A percentile compares a stretch with the other conserved stretches of the same genome.
Conservation (phyloP, 371 early-diverging fungal species). For the Sanchytrium tribonematis region DNA sequence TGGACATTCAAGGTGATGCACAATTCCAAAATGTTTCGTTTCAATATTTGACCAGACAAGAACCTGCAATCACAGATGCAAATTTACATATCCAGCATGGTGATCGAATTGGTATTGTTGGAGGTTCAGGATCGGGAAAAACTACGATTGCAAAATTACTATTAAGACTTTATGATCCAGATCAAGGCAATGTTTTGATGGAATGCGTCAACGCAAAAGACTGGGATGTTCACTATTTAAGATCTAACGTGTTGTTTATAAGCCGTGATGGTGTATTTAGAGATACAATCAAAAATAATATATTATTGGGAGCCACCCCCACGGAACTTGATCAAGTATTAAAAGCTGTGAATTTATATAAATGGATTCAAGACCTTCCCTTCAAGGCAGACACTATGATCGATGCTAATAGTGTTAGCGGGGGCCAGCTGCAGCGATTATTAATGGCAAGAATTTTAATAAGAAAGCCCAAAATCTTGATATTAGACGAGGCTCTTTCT, state of each 20-base stretch:
- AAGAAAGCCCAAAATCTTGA: constrained; percentile 10
- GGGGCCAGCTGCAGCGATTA: constrained; percentile 39
- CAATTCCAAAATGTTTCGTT: not conserved
- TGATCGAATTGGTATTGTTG: not conserved
- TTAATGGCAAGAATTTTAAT: constrained; percentile 26
- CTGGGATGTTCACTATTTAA: not conserved
- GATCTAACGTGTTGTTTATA: not conserved
- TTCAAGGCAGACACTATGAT: not conserved
- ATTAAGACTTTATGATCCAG: not conserved
- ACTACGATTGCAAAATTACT: not conserved
- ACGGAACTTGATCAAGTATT: not conserved
- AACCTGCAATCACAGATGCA: not conserved
- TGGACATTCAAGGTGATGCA: not conserved
- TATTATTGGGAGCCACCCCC: not conserved
- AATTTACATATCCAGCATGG: not conserved
- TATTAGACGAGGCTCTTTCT: constrained; percentile 25
- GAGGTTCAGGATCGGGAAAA: not conserved
- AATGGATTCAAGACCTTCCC: not conserved
- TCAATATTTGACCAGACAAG: not conserved
- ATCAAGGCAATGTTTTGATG: not conserved
- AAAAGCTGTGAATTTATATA: not conserved
- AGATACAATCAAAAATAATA: not conserved
- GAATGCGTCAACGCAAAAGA: not conserved
- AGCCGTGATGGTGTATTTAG: not conserved
- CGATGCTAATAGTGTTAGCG: constrained; percentile 13